Base-by-base conservation (phyloP, 2,329 filamentous ascomycete genomes). In the Fusarium fujikuroi region DNA sequence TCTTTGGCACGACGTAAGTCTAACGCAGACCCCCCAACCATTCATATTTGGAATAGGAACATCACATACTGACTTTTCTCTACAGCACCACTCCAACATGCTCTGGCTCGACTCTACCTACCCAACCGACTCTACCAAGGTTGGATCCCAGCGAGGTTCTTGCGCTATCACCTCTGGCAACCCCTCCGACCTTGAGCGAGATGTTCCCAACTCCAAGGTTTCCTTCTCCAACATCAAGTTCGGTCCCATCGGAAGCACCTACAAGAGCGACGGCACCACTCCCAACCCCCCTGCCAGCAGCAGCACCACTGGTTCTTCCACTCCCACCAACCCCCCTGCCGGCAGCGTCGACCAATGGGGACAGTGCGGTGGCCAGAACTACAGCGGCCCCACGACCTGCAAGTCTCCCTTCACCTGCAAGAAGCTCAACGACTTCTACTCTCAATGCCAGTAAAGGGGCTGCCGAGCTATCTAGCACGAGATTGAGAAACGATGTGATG, bases 91-190 rank as follows among this genome's bases (percentile, higher is more conserved):
- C 67, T 83, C 88, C 77, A 87, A 91, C 83, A 93, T 94, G 91
- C 87, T 92, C 77, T 94, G 92, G 92, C 88, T 94, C 76, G 92
- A 94, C 84, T 89, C 88, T 69, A 87, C 84, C 79, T 92, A 88
- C 84, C 91, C 91, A 54, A 83, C 84, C 68, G 79, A 82, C 69
- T 76, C 83, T 36, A 84, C 83, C 59, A 72, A 68, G 4, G 84
- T 84, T 36, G 89, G 90, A 73, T 81, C 84, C 64, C 82, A 82
- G 46, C 88, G 90, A 76, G 90, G 90, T 61, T 82, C 83, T 40
- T 92, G 90, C 80, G 64, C 84, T 56, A 85, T 83, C 52, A 82
- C 79, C 73, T 87, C 87, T 25, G 89, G 89, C 32, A 63, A 53
- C 30, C 64, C 64, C 42, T 28, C 78, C 36, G 84, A 85, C 7